phyloP scores from a whole-genome alignment of 2,329 filamentous ascomycete species.

The Ophiocordyceps sinensis region DNA sequence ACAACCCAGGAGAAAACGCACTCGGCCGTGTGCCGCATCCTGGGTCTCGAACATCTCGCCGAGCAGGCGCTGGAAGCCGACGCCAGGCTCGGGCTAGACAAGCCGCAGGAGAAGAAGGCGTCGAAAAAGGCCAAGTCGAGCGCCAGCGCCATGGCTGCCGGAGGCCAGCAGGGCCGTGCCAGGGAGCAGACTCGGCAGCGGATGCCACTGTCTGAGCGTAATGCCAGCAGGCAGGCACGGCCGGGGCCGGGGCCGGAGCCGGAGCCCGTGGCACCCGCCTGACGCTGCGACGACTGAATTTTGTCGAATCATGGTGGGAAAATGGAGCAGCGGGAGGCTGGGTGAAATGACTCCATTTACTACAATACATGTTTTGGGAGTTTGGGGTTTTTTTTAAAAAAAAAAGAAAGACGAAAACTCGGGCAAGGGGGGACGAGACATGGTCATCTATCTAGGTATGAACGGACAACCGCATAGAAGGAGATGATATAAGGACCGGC shows the following conservation, averaged over 20 bases:
- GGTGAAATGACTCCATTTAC: no score
- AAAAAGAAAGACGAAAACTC: no score
- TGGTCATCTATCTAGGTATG: no score
- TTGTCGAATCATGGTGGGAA: no score
- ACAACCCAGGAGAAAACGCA: conserved; percentile 60
- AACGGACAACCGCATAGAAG: no score
- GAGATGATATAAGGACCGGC: no score
- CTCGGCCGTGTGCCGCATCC: conserved; percentile 45
- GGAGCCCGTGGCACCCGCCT: conserved; percentile 8
- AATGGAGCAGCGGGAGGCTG: no score
- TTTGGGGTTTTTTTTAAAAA: no score
- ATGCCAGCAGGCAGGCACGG: conserved; percentile 8
- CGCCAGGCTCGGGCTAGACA: conserved; percentile 41
- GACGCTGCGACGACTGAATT: background rate
- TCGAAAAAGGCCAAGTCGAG: conserved; percentile 17
- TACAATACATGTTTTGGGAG: no score
- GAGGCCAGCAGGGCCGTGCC: conserved; percentile 27
- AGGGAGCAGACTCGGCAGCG: conserved; percentile 18
- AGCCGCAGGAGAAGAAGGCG: conserved; percentile 20
- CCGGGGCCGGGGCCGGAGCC: conserved; percentile 11
- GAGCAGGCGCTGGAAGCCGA: conserved; percentile 54
- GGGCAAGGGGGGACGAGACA: no score
- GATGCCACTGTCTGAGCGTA: conserved; percentile 21
- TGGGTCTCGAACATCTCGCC: conserved; percentile 50
- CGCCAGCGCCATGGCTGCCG: conserved; percentile 31